Evolutionary conservation across 495 filamentous ascomycete species (phyloP), one percentile per base, ranked within the genome.

Genomic region (Tirmania nivea): DNA sequence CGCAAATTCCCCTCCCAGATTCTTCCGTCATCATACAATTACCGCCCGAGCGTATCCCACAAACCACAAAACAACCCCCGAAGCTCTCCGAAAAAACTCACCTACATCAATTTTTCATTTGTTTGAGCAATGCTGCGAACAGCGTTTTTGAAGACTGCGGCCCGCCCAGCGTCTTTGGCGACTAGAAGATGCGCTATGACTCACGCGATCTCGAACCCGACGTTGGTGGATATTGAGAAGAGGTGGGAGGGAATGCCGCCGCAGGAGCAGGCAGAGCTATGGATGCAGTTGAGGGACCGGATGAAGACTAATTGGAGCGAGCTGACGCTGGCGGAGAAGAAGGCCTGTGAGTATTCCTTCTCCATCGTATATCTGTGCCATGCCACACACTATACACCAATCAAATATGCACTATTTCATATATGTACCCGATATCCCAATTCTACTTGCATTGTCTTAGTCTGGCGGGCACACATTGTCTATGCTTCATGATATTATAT

Each of bases 221-320:
- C 87, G 34, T 79, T 97, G 57, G 84, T 86, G 69, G 81, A 92
- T 71, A 95, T 97, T 66, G 90, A 97, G 80, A 96, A 94, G 84
- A 75, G 90, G 71, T 97, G 90, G 90, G 90, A 97, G 74, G 75
- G 67, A 54, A 84, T 97, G 84, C 87, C 86, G 37, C 86, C 88
- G 54, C 84, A 92, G 74, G 90, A 97, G 78, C 90, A 97, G 78
- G 90, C 92, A 56, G 90, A 96, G 66, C 71, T 97, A 61, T 97
- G 89, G 89, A 97, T 97, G 90, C 73, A 81, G 62, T 74, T 97
- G 67, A 74, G 90, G 63, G 90, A 97, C 73, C 80, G 90, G 63
- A 96, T 96, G 90, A 96, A 94, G 83, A 79, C 74, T 58, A 84
- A 84, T 69, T 97, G 90, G 90, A 75, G 81, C 63, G 84, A 95